phyloP scores from a whole-genome alignment of 495 filamentous ascomycete species.

The Baudoinia panamericana region DNA sequence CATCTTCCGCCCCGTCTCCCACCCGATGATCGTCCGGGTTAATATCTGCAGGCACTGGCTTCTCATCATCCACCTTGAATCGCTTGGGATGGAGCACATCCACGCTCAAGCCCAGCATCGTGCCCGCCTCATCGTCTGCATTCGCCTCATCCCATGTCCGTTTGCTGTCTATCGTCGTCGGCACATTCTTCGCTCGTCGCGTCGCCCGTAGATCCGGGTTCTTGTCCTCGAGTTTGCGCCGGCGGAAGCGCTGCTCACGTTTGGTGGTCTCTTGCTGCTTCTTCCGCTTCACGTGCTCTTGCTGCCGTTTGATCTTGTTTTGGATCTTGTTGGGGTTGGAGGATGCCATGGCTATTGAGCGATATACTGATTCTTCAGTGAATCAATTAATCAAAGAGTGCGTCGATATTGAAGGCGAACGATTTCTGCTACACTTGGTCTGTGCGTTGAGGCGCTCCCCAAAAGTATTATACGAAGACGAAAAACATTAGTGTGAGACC shows the following conservation, averaged over 20 bases:
- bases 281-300: slow-evolving; percentile 66
- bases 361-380: too few relatives aligned
- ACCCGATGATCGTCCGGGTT: slow-evolving; percentile 27
- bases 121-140: slow-evolving; percentile 44
- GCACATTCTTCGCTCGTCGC: slow-evolving; percentile 63
- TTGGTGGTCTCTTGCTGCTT: slow-evolving; percentile 54
- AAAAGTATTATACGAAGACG: too few relatives aligned
- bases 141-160: slow-evolving; percentile 87
- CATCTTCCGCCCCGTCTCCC: slow-evolving; percentile 35
- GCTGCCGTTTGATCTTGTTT: slow-evolving; percentile 67
- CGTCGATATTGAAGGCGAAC: too few relatives aligned
- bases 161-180: slow-evolving; percentile 76
- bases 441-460: too few relatives aligned
- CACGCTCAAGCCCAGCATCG: slow-evolving; percentile 52
- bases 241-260: slow-evolving; percentile 60
- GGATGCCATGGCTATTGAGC: too few relatives aligned
- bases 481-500: too few relatives aligned
- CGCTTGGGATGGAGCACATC: slow-evolving; percentile 67
- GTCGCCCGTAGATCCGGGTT: slow-evolving; percentile 62
- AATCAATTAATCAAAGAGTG: too few relatives aligned
- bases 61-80: slow-evolving; percentile 33
- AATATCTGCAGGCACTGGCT: slow-evolving; percentile 17
- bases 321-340: slow-evolving; percentile 24
- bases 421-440: too few relatives aligned
- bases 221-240: slow-evolving; percentile 72